Conservation (phyloP, 202 grass and related monocot genomes). For the Musa balbisiana region DNA sequence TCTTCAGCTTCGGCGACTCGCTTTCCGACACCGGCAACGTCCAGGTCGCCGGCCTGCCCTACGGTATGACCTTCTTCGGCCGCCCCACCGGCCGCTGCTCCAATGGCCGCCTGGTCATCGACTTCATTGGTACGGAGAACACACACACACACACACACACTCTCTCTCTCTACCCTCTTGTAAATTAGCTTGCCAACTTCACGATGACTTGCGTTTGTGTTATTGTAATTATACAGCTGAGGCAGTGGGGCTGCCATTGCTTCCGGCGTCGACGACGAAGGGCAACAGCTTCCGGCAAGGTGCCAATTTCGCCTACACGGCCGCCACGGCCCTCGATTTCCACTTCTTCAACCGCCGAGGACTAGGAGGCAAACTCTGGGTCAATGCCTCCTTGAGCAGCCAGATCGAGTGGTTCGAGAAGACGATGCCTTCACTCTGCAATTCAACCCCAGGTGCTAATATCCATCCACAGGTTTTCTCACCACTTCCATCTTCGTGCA, state of each 20-base stretch:
- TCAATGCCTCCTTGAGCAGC: constrained; percentile 57
- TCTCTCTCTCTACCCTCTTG: background rate
- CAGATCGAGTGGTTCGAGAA: constrained; percentile 62
- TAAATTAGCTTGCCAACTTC: background rate
- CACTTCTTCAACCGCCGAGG: constrained; percentile 51
- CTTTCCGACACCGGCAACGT: constrained; percentile 76
- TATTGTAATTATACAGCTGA: constrained; percentile 33
- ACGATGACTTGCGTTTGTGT: background rate
- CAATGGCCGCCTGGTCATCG: constrained; percentile 69
- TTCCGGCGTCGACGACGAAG: constrained; percentile 68
- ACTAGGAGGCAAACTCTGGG: constrained; percentile 40
- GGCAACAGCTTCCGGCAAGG: constrained; percentile 76
- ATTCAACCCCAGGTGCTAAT: constrained; percentile 7
- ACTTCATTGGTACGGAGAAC: constrained; percentile 60
- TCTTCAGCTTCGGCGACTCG: constrained; percentile 88
- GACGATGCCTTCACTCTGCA: constrained; percentile 57
- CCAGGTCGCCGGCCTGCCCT: constrained; percentile 33
- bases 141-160: no score
- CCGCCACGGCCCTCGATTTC: constrained; percentile 60
- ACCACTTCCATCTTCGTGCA: background rate
- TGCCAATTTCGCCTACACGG: constrained; percentile 86
- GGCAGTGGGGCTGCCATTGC: constrained; percentile 53
- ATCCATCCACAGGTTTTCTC: background rate
- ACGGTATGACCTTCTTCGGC: constrained; percentile 78
- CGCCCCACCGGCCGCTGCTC: constrained; percentile 72